phyloP scores from a whole-genome alignment of 2,329 filamentous ascomycete species.

The Mycocentrospora acerina region DNA sequence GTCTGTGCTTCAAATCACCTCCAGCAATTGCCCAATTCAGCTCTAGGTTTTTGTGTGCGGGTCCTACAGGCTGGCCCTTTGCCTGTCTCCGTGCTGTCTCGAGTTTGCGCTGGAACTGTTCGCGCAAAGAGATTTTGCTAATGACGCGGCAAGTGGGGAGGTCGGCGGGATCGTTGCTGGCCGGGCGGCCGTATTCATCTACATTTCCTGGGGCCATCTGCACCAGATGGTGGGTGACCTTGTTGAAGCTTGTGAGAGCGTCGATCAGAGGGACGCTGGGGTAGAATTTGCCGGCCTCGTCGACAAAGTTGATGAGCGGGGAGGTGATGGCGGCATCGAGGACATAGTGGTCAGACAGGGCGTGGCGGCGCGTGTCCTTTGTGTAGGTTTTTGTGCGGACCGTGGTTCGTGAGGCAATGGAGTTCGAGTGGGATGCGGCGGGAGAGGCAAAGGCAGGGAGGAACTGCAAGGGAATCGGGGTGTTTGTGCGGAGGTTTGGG shows the following conservation, averaged over 20 bases:
- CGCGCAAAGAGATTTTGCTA: constrained; percentile 54
- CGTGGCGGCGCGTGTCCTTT: constrained; percentile 36
- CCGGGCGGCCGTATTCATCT: constrained; percentile 17
- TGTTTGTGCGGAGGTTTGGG: constrained; percentile 29
- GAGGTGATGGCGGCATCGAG: constrained; percentile 54
- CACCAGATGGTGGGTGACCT: constrained; percentile 53
- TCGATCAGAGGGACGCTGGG: constrained; percentile 31
- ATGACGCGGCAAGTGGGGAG: constrained; percentile 71
- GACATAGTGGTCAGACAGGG: constrained; percentile 43
- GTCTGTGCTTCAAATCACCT: constrained; percentile 68
- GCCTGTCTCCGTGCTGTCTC: constrained; percentile 45
- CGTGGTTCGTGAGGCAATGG: constrained; percentile 12
- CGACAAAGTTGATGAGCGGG: constrained; percentile 48
- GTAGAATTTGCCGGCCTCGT: constrained; percentile 41
- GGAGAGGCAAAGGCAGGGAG: constrained; percentile 19
- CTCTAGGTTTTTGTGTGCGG: constrained; percentile 72
- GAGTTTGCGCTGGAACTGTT: constrained; percentile 50
- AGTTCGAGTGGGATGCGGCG: constrained; percentile 7
- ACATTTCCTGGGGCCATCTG: constrained; percentile 44
- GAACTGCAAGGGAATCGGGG: constrained; percentile 19
- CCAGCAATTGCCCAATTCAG: constrained; percentile 82
- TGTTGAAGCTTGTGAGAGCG: constrained; percentile 51
- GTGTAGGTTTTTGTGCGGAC: constrained; percentile 24
- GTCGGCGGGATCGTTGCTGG: constrained; percentile 42
- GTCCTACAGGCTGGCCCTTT: constrained; percentile 26